Conservation (phyloP, 2,329 filamentous ascomycete genomes). For the Bisporella sp. region DNA sequence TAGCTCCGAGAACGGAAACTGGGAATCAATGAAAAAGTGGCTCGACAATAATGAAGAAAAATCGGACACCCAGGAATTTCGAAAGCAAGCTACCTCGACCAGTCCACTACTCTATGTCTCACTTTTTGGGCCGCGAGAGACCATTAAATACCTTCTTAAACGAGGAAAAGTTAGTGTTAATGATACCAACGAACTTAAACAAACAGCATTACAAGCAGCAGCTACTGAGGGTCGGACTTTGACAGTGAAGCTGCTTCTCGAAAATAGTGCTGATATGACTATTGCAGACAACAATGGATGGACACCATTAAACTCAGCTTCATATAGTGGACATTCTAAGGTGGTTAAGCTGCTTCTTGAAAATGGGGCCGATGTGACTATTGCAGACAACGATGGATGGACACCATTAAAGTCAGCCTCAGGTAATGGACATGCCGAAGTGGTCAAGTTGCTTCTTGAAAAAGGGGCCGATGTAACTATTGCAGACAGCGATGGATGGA, state of each 20-base stretch:
- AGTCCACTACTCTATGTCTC: conserved; percentile 3
- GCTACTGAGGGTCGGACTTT: not conserved
- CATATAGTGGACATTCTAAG: not conserved
- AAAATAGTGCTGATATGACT: not conserved
- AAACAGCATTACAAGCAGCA: conserved; percentile 1
- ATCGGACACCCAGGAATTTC: conserved; percentile 1
- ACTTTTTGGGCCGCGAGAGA: conserved; percentile 3
- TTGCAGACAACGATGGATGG: not conserved
- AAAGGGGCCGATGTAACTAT: not conserved
- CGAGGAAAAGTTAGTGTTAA: not conserved
- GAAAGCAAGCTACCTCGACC: conserved; percentile 1
- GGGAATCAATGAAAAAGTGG: conserved; percentile 2
- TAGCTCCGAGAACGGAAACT: not conserved
- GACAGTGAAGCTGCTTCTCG: not conserved
- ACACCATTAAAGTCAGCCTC: conserved; percentile 1
- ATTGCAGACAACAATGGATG: conserved; percentile 1
- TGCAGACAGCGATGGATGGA: not conserved
- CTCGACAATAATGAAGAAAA: conserved; percentile 1
- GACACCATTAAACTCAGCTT: not conserved
- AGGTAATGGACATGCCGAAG: not conserved
- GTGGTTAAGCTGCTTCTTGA: conserved; percentile 1
- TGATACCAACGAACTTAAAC: conserved; percentile 1
- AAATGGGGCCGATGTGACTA: not conserved
- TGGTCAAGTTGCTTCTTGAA: too few species aligned
- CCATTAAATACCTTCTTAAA: conserved; percentile 5